A percentile compares a stretch with the other conserved stretches of the same genome.
Conservation (phyloP, 306 rosid species). For the Trifolium fragiferum region DNA sequence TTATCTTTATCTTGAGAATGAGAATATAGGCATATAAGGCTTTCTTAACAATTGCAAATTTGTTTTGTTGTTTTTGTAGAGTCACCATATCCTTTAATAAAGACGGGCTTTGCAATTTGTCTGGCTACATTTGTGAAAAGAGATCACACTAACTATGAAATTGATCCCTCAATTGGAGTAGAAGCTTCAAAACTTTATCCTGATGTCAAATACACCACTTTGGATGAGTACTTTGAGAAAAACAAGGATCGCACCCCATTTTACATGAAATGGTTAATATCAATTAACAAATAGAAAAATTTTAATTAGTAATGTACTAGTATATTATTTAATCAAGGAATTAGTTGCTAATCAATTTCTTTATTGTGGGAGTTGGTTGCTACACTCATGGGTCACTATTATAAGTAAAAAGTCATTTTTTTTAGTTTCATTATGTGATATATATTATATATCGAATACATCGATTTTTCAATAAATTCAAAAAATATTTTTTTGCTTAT, state of each 20-base stretch:
- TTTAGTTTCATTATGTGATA: no score
- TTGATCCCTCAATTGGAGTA: slow-evolving; percentile 63
- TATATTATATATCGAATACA: no score
- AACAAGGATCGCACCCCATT: slow-evolving; percentile 17
- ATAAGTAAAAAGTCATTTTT: no score
- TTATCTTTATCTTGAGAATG: neutral
- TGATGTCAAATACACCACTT: slow-evolving; percentile 64
- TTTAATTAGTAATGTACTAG: neutral
- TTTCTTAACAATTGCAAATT: neutral
- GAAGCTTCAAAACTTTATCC: slow-evolving; percentile 71
- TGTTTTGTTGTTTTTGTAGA: slow-evolving; percentile 19
- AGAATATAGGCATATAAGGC: no score
- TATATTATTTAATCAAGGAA: neutral
- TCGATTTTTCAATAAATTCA: no score
- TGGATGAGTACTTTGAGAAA: slow-evolving; percentile 36
- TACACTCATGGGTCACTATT: no score
- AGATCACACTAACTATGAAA: slow-evolving; percentile 60
- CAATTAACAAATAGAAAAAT: neutral
- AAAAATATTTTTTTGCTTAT: no score
- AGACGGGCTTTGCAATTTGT: slow-evolving; percentile 43
- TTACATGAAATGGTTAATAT: slow-evolving; percentile 3
- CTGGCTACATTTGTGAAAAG: slow-evolving; percentile 55
- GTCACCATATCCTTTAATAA: slow-evolving; percentile 7
- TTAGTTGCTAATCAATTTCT: neutral
- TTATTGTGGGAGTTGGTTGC: no score